Evolutionary conservation across 108 stramenopile genomes (phyloP), one percentile per base, ranked within the genome.

Genomic region (Cylindrotheca closterium): DNA sequence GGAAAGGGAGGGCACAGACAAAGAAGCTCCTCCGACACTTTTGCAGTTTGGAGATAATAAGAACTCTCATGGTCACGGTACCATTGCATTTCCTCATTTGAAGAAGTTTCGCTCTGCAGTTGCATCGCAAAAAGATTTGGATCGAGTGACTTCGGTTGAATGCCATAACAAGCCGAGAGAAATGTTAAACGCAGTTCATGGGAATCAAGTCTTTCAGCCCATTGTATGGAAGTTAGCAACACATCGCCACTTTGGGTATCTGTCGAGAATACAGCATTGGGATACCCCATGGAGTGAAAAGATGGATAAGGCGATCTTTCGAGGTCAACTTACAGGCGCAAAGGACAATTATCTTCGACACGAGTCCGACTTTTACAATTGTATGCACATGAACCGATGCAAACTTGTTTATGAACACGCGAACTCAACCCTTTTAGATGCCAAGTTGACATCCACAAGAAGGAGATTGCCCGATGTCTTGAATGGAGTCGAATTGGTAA

Each of bases 281-380:
- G 88, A 93, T 71, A 88, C 84, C 7, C 75, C 81, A 18, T 90
- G 85, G 83, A 70, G 77, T 31, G 15, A 77, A 51, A 93, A 93
- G 67, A 85, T 60, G 48, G 71, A 77, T 45, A 68, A 67, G 69
- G 88, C 87, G 3, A 63, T 93, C 27, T 93, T 83, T 73, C 81
- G 88, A 25, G 92, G 92, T 28, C 77, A 86, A 48, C 54, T 84
- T 55, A 84, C 83, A 12, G 83, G 83, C 15, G 69, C 83, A 8
- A 63, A 54, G 56, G 84, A 81, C 58, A 75, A 70, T 2, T 80
- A 70, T 48, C 65, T 74, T 55, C 73, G 75, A 30, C 37, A 57
- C 2, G 19, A 58, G 17, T 42, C 63, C 17, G 76, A 77, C 56
- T 65, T 69, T 33, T 80, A 80, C 15, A 86, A 89, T 48, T 82